Evolutionary conservation across 2,329 filamentous ascomycete genomes (phyloP).

Genomic region (Emericellopsis atlantica): DNA sequence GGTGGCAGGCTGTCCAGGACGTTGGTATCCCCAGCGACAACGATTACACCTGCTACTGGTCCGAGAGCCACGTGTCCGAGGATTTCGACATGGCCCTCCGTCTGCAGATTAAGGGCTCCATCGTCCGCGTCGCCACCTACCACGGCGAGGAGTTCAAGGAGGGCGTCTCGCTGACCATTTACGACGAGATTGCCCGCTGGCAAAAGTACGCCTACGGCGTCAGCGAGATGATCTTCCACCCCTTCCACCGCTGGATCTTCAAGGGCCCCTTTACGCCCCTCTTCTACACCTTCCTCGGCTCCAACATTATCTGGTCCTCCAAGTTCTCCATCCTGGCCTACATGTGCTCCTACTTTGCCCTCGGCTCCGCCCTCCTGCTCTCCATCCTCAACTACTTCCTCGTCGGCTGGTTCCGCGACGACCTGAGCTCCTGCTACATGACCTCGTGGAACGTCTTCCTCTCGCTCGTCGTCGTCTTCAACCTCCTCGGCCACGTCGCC

Average conservation of each 20-base stretch:
- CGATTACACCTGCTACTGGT: conserved; percentile 58
- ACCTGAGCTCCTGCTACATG: conserved; percentile 54
- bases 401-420: conserved; percentile 57
- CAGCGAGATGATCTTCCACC: conserved; percentile 59
- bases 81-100: conserved; percentile 68
- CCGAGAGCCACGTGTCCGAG: conserved; percentile 62
- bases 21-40: conserved; percentile 33
- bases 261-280: conserved; percentile 53
- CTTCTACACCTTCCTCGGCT: conserved; percentile 46
- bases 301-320: conserved; percentile 49
- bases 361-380: conserved; percentile 54
- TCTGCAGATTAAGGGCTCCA: conserved; percentile 55
- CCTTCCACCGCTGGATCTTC: conserved; percentile 47
- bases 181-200: conserved; percentile 61
- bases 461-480: conserved; percentile 53
- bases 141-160: conserved; percentile 60
- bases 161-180: conserved; percentile 60
- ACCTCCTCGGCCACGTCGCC: conserved; percentile 44
- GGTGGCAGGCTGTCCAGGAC: conserved; percentile 40
- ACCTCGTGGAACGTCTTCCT: conserved; percentile 54
- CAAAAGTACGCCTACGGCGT: conserved; percentile 64
- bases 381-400: conserved; percentile 60
- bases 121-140: conserved; percentile 57
- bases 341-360: conserved; percentile 60
- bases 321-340: conserved; percentile 63